Evolutionary conservation across 176 grass and related monocot species (phyloP).

Genomic region (Avena sativa): DNA sequence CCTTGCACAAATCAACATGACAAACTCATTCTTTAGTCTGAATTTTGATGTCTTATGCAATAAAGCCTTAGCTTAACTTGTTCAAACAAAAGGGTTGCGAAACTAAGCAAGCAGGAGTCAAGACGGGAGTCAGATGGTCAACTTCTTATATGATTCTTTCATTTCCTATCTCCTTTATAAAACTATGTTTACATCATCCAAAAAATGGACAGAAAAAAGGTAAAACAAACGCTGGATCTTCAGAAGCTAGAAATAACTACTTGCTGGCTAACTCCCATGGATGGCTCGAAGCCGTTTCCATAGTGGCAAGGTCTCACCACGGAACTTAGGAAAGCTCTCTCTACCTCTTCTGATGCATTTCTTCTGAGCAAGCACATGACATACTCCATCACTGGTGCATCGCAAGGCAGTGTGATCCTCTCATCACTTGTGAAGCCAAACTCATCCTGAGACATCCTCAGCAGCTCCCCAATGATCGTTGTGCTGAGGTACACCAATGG

Average conservation of each 20-base stretch:
- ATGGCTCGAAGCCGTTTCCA: background rate
- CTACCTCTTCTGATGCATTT: slow-evolving; percentile 52
- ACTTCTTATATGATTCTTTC: slow-evolving; percentile 1
- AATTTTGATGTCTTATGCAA: background rate
- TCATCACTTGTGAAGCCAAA: slow-evolving; percentile 42
- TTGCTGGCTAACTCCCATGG: slow-evolving; percentile 21
- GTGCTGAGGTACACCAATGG: slow-evolving; percentile 45
- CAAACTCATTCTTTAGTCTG: background rate
- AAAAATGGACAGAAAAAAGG: background rate
- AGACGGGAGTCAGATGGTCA: background rate
- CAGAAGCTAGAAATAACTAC: slow-evolving; percentile 34
- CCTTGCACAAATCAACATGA: background rate
- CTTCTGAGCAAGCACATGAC: slow-evolving; percentile 51
- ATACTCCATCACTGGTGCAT: slow-evolving; percentile 58
- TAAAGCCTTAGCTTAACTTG: background rate
- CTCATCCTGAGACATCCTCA: slow-evolving; percentile 43
- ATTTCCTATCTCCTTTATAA: background rate
- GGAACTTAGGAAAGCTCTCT: slow-evolving; percentile 53
- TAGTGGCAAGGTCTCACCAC: slow-evolving; percentile 46
- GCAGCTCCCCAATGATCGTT: slow-evolving; percentile 30
- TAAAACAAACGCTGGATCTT: background rate
- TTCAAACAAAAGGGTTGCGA: background rate
- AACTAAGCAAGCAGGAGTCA: background rate
- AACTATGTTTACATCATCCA: slow-evolving; percentile 30
- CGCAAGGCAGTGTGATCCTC: slow-evolving; percentile 62